These are phyloP conservation scores for Collybia nuda DNA, from an alignment of 768 basidiomycete genomes.

Conservation along the genomic window DNA sequence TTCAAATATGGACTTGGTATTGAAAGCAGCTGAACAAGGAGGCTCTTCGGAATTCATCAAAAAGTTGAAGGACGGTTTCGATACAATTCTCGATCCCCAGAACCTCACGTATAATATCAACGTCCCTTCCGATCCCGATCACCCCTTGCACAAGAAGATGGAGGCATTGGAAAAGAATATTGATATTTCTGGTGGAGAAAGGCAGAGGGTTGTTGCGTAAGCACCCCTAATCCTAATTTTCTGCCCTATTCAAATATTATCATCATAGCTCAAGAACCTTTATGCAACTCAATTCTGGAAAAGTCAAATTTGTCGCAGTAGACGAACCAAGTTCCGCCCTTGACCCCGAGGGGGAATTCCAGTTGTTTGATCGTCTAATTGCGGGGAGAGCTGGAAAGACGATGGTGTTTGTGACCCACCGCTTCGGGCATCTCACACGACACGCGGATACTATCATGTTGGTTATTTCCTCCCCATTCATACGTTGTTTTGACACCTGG, in stretches of 20 bases:
- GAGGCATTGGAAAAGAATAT: constrained; percentile 14
- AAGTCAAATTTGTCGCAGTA: constrained; percentile 35
- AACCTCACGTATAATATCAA: constrained; percentile 5
- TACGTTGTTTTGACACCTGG: background rate
- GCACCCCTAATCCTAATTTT: background rate
- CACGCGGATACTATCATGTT: constrained; percentile 36
- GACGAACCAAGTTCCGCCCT: constrained; percentile 51
- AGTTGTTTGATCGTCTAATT: constrained; percentile 34
- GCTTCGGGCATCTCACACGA: constrained; percentile 35
- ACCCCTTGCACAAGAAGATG: constrained; percentile 15
- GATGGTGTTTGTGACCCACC: constrained; percentile 36
- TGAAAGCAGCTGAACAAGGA: constrained; percentile 28
- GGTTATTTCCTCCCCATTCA: constrained; percentile 5
- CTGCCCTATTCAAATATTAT: background rate
- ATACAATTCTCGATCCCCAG: constrained; percentile 18
- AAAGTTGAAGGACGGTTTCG: constrained; percentile 14
- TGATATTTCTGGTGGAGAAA: constrained; percentile 23
- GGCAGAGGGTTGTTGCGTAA: constrained; percentile 26
- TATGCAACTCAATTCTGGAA: constrained; percentile 23
- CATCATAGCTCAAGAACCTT: constrained; percentile 25
- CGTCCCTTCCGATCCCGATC: constrained; percentile 12
- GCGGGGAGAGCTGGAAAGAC: constrained; percentile 32
- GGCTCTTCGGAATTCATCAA: constrained; percentile 20
- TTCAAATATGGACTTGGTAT: constrained; percentile 17
- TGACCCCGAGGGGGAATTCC: constrained; percentile 41